A percentile compares a stretch with the other conserved stretches of the same genome.
Evolutionary conservation across 2,329 filamentous ascomycete species (phyloP).

Genomic region (Fusarium austroafricanum): DNA sequence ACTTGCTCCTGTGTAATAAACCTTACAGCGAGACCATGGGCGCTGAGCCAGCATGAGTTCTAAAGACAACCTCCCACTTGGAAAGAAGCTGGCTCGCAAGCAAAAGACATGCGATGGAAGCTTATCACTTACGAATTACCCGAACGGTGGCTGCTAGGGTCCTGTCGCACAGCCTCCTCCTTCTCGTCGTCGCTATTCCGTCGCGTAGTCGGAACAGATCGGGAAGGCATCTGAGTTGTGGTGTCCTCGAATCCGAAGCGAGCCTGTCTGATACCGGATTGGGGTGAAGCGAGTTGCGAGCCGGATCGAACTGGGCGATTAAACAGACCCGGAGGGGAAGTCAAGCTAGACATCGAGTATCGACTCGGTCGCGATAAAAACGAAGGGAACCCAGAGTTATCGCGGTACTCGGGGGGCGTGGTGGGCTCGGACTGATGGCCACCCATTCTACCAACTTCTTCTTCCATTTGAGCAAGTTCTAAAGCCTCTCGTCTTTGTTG

Average conservation of each 20-base stretch:
- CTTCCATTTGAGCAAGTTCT: constrained; percentile 86
- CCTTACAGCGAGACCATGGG: background rate
- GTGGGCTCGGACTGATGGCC: constrained; percentile 94
- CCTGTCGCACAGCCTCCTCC: constrained; percentile 76
- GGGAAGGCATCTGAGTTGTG: constrained; percentile 78
- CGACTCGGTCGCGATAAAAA: constrained; percentile 87
- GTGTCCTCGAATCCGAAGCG: constrained; percentile 63
- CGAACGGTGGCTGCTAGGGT: constrained; percentile 77
- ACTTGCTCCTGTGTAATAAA: background rate
- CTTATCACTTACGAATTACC: constrained; percentile 78
- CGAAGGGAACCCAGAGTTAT: constrained; percentile 79
- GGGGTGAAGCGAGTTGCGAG: constrained; percentile 83
- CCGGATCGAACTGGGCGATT: constrained; percentile 80
- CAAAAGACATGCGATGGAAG: background rate
- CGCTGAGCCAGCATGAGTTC: background rate
- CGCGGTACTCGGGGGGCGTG: constrained; percentile 92
- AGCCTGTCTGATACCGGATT: constrained; percentile 69
- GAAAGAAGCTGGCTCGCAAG: background rate
- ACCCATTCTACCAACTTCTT: constrained; percentile 74
- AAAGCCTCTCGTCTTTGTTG: constrained; percentile 85
- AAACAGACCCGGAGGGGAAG: constrained; percentile 81
- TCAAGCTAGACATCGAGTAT: constrained; percentile 89
- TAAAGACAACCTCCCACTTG: constrained; percentile 20
- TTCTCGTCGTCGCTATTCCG: constrained; percentile 94
- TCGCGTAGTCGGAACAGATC: constrained; percentile 86